Evolutionary conservation across 2,329 filamentous ascomycete species (phyloP), one percentile per base, ranked within the genome.

Genomic region (Pyrenochaeta sp.): DNA sequence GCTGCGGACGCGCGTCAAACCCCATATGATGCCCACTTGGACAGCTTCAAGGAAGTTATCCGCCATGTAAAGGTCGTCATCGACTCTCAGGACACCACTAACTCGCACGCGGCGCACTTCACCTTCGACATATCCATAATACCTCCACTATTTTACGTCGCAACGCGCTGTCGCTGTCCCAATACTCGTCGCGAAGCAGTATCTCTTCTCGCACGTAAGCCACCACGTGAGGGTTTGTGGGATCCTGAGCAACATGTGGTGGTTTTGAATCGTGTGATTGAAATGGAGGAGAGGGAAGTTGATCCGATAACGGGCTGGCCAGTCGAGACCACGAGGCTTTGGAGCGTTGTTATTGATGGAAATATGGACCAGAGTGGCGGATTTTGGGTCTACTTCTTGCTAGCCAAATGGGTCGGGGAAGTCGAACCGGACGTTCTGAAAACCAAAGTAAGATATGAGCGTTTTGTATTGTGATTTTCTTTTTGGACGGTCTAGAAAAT

Each of bases 191-290:
- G 66, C 32, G 54, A 63, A 17, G 57, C 64, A 10, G 43, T 69
- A 31, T 17, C 51, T 15, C 52, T 66, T 10, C 58, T 67, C 7
- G 52, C 46, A n/a, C 46, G 48, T 1, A 60, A 66, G 10, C 54
- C 56, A 11, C 66, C 66, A 4, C 54, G 64, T 4, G 66, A 69
- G 45, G 61, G 56, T 1, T 52, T 67, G 7, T 67, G 59, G 61
- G 64, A 69, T 33, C 58, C 58, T 7, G 18, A 56, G 21, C 57
- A 62, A 35, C 61, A 66, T 49, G 54, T 51, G 4, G 21, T 61
- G 1, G 51, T 67, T 1, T 39, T 47, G 6, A 61, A 48, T 5
- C 58, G 66, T 17, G 42, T 58, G 3, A 60, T 69, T 18, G 56
- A 69, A 42, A 57, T 67, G 15, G 66, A 69, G 46, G 63, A 67